A percentile compares a stretch with the other conserved stretches of the same genome.
Evolutionary conservation across 768 basidiomycete genomes (phyloP).

Genomic region (Leccinum subtestaceum): DNA sequence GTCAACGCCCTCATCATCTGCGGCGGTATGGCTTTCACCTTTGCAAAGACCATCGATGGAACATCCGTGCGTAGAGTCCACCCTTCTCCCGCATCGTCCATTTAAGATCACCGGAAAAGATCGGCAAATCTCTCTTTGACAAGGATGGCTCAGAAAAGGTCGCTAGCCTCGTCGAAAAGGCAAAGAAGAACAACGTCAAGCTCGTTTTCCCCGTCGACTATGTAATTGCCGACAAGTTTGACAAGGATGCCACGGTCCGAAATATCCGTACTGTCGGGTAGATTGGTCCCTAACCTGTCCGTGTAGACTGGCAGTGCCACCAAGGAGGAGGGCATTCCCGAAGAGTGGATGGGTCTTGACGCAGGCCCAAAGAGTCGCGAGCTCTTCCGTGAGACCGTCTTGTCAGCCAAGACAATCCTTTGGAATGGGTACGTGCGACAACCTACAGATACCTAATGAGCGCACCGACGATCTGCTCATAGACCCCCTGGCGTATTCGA

Average conservation of each 20-base stretch:
- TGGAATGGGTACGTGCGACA: slow-evolving; percentile 78
- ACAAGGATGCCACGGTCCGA: slow-evolving; percentile 80
- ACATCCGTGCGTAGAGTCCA: slow-evolving; percentile 50
- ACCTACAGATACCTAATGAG: not conserved
- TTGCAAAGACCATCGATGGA: slow-evolving; percentile 89
- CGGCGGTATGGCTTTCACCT: slow-evolving; percentile 99
- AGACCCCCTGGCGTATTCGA: slow-evolving; percentile 98
- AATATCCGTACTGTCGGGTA: not conserved
- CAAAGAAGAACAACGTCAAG: slow-evolving; percentile 87
- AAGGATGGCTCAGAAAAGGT: slow-evolving; percentile 87
- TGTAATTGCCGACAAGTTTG: slow-evolving; percentile 92
- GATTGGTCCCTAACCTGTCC: slow-evolving; percentile 5
- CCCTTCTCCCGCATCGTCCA: not conserved
- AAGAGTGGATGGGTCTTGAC: slow-evolving; percentile 95
- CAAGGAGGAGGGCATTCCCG: slow-evolving; percentile 84
- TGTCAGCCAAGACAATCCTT: slow-evolving; percentile 90
- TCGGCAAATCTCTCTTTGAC: slow-evolving; percentile 95
- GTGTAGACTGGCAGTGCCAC: slow-evolving; percentile 69
- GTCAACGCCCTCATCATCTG: slow-evolving; percentile 95
- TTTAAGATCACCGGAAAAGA: slow-evolving; percentile 39
- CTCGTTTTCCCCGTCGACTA: slow-evolving; percentile 95
- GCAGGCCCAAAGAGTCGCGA: slow-evolving; percentile 81
- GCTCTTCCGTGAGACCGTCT: slow-evolving; percentile 75
- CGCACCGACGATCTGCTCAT: slow-evolving; percentile 10
- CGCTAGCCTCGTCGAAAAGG: slow-evolving; percentile 79